These are phyloP conservation scores for Lasiosphaeria hispida DNA, from an alignment of 495 filamentous ascomycete genomes.

Conservation along the genomic window DNA sequence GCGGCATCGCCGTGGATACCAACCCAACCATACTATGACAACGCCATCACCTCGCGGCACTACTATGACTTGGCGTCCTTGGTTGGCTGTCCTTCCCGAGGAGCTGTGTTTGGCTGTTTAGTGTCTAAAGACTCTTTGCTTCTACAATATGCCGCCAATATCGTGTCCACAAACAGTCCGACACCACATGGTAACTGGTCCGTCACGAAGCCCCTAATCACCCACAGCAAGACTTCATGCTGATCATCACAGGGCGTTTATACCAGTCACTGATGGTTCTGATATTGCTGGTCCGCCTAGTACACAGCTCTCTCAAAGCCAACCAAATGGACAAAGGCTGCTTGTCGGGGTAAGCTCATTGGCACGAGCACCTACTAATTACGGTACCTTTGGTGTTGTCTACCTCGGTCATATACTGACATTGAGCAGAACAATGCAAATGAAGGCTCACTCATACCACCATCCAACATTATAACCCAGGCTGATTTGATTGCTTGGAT, in stretches of 20 bases:
- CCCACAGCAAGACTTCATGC: neutral
- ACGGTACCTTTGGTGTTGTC: too few species aligned
- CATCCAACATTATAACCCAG: conserved; percentile 46
- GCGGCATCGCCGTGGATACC: conserved; percentile 54
- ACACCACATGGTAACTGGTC: conserved; percentile 20
- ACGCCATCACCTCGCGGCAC: conserved; percentile 12
- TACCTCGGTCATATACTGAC: too few species aligned
- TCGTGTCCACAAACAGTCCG: conserved; percentile 8
- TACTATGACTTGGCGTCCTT: conserved; percentile 50
- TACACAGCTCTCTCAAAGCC: conserved; percentile 42
- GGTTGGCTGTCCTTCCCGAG: conserved; percentile 41
- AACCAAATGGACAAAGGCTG: conserved; percentile 51
- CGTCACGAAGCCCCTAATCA: neutral
- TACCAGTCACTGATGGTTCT: conserved; percentile 58
- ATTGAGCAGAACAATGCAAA: conserved; percentile 47
- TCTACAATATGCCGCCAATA: conserved; percentile 37
- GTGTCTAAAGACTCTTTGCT: conserved; percentile 42
- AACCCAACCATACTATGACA: conserved; percentile 47
- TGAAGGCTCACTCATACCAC: conserved; percentile 46
- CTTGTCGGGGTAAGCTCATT: conserved; percentile 43
- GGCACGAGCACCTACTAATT: too few species aligned
- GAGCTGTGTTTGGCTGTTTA: conserved; percentile 52
- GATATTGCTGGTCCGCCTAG: conserved; percentile 52
- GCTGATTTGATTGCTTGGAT: conserved; percentile 43
- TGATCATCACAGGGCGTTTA: conserved; percentile 47